These are phyloP conservation scores for Diatrype stigma DNA, from an alignment of 2,329 filamentous ascomycete species.

Conservation along the genomic window DNA sequence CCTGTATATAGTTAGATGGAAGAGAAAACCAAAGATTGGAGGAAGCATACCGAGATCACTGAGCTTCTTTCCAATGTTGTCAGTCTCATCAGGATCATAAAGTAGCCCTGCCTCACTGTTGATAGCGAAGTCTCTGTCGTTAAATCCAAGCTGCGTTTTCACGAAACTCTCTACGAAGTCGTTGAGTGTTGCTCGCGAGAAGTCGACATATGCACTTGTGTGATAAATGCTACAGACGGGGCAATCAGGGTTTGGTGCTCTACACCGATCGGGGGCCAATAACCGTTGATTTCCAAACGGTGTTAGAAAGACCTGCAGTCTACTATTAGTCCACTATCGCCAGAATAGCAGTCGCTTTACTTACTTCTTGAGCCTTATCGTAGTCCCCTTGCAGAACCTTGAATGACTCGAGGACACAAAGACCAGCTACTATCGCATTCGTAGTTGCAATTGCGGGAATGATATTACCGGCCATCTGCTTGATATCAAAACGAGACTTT, in stretches of 20 bases:
- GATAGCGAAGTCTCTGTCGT: conserved; percentile 72
- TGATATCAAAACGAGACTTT: conserved; percentile 93
- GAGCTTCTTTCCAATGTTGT: conserved; percentile 78
- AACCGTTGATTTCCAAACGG: conserved; percentile 57
- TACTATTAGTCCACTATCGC: conserved; percentile 6
- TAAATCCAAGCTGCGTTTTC: conserved; percentile 67
- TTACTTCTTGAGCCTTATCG: conserved; percentile 68
- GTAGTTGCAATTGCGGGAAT: conserved; percentile 98
- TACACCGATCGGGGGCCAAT: conserved; percentile 52
- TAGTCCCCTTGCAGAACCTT: conserved; percentile 78
- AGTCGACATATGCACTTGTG: conserved; percentile 62
- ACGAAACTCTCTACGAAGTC: conserved; percentile 76
- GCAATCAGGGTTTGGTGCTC: conserved; percentile 73
- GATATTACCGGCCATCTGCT: conserved; percentile 99
- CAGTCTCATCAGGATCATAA: conserved; percentile 85
- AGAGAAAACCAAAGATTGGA: conserved; percentile 2
- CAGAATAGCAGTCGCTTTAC: conserved; percentile 7
- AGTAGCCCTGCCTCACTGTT: conserved; percentile 72
- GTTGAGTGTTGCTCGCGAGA: conserved; percentile 67
- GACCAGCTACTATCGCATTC: conserved; percentile 89
- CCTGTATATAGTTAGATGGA: conserved; percentile 38
- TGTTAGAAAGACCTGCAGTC: conserved; percentile 68
- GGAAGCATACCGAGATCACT: conserved; percentile 60
- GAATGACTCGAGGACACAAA: conserved; percentile 89
- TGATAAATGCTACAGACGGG: conserved; percentile 77